These are phyloP conservation scores for Pseudomonodictys pantanalensis DNA, from an alignment of 495 filamentous ascomycete species.

Conservation along the genomic window DNA sequence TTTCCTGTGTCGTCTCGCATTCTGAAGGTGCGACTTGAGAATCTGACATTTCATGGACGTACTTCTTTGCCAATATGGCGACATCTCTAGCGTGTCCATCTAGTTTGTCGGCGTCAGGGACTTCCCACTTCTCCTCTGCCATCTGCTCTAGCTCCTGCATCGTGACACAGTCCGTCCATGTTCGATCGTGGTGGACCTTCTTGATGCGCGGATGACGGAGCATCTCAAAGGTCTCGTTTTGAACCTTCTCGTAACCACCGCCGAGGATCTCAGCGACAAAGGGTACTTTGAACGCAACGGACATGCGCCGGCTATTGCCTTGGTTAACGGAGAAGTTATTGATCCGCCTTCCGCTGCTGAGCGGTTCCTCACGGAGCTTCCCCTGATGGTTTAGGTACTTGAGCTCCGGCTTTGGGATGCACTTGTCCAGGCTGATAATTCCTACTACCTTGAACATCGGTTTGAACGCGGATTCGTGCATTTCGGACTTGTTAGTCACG, in stretches of 20 bases:
- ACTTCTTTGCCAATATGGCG: conserved; percentile 7
- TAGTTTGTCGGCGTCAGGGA: conserved; percentile 11
- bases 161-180: conserved; percentile 53
- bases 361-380: conserved; percentile 39
- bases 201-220: conserved; percentile 63
- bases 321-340: conserved; percentile 41
- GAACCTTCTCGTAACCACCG: conserved; percentile 61
- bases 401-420: conserved; percentile 51
- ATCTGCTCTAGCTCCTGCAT: conserved; percentile 56
- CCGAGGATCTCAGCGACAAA: conserved; percentile 66
- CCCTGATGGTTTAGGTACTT: conserved; percentile 54
- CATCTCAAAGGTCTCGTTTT: conserved; percentile 54
- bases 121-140: conserved; percentile 47
- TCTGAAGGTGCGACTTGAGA: conserved; percentile 5
- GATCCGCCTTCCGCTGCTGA: conserved; percentile 16
- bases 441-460: conserved; percentile 67
- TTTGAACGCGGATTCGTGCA: conserved; percentile 48
- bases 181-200: conserved; percentile 60
- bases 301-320: conserved; percentile 38
- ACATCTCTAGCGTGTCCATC: conserved; percentile 24
- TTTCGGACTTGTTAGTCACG: conserved; percentile 67
- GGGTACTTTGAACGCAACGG: conserved; percentile 56
- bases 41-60: background rate
- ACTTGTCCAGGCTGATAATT: conserved; percentile 47
- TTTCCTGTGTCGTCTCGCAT: conserved; percentile 19